Evolutionary conservation across 352 stramenopile genomes (phyloP).

Genomic region (Phytophthora lateralis): DNA sequence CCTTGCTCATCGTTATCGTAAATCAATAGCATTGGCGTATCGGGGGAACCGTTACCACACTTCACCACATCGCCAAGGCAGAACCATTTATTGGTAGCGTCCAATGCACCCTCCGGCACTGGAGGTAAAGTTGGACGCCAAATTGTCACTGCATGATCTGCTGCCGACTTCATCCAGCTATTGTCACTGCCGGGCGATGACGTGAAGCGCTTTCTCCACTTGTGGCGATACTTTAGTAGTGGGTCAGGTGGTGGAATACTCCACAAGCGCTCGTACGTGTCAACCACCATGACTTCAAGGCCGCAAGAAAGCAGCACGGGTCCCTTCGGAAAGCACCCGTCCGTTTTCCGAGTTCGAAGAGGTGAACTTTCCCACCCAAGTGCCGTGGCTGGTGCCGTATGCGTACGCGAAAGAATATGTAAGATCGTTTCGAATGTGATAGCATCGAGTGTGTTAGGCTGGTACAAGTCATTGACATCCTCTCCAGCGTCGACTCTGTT

Average conservation of each 20-base stretch:
- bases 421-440: conserved; percentile 80
- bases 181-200: conserved; percentile 10
- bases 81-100: conserved; percentile 58
- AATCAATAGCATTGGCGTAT: conserved; percentile 64
- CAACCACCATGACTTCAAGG: conserved; percentile 73
- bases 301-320: conserved; percentile 71
- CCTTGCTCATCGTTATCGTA: conserved; percentile 53
- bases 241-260: conserved; percentile 81
- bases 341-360: conserved; percentile 41
- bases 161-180: conserved; percentile 48
- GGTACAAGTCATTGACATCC: conserved; percentile 20
- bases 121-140: conserved; percentile 67
- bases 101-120: conserved; percentile 35
- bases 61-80: conserved; percentile 75
- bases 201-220: conserved; percentile 73
- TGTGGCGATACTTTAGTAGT: conserved; percentile 78
- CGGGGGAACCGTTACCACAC: conserved; percentile 59
- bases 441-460: conserved; percentile 53
- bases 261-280: conserved; percentile 84
- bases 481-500: conserved; percentile 12
- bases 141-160: conserved; percentile 69
- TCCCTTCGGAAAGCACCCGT: conserved; percentile 71
- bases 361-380: conserved; percentile 56
- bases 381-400: conserved; percentile 42
- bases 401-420: conserved; percentile 74